Evolutionary conservation across 805 yeast genomes (phyloP).

Genomic region (Wickerhamiella musiphila): DNA sequence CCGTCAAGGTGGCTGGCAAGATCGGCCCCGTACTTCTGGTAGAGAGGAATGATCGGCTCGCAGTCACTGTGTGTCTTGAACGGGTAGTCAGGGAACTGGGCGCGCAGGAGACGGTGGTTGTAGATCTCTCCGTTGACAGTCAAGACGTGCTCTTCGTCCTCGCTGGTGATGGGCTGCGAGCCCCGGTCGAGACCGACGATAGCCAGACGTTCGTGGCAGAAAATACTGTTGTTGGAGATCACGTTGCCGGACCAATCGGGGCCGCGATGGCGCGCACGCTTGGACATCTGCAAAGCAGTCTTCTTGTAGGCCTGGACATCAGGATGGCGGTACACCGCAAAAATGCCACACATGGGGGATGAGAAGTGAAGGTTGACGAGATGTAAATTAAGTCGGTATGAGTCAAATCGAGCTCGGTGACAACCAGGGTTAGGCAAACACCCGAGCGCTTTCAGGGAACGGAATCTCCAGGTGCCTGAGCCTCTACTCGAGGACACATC

Average conservation of each 20-base stretch:
- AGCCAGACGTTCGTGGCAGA: constrained; percentile 91
- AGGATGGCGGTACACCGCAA: constrained; percentile 74
- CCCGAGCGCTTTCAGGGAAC: no score
- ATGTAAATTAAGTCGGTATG: not conserved
- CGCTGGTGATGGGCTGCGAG: constrained; percentile 87
- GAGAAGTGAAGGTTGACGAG: not conserved
- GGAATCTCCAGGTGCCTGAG: no score
- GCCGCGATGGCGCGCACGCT: constrained; percentile 93
- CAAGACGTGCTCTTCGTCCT: constrained; percentile 53
- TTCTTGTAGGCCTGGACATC: constrained; percentile 68
- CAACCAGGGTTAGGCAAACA: not conserved
- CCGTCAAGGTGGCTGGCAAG: constrained; percentile 92
- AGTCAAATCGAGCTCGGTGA: not conserved
- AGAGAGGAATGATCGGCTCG: constrained; percentile 92
- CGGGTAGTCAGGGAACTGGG: constrained; percentile 49
- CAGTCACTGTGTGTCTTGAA: constrained; percentile 86
- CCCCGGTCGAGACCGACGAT: constrained; percentile 96
- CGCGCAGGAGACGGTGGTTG: constrained; percentile 84
- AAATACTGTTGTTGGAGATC: constrained; percentile 54
- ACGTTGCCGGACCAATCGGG: constrained; percentile 98
- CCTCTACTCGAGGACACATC: no score
- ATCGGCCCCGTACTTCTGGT: constrained; percentile 69
- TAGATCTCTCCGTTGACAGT: constrained; percentile 97
- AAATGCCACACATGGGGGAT: constrained; percentile 99
- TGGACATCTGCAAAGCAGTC: constrained; percentile 77